These are phyloP conservation scores for Ailanthus altissimus DNA, from an alignment of 345 rosid genomes.

Conservation along the genomic window DNA sequence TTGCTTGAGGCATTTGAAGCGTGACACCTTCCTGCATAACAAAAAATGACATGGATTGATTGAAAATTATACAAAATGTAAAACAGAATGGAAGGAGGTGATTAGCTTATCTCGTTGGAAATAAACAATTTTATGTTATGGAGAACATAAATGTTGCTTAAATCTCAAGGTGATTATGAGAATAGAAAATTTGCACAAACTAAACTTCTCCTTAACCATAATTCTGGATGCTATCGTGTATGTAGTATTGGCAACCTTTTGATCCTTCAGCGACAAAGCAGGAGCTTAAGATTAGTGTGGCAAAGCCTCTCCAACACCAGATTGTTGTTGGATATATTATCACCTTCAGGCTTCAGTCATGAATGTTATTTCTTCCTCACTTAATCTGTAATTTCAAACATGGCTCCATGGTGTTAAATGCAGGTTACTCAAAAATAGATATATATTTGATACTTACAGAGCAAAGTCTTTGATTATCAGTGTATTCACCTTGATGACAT, in stretches of 20 bases:
- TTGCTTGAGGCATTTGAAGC: too few species aligned
- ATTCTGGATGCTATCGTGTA: slow-evolving; percentile 35
- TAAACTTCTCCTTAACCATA: neutral
- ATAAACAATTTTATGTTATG: neutral
- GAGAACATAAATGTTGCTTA: neutral
- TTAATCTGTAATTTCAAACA: slow-evolving; percentile 31
- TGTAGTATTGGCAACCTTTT: slow-evolving; percentile 58
- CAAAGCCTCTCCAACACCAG: slow-evolving; percentile 53
- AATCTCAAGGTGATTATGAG: neutral
- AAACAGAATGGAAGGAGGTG: neutral
- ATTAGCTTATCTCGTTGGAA: neutral
- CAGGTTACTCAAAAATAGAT: neutral
- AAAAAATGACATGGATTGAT: neutral
- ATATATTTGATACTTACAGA: neutral
- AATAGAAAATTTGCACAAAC: neutral
- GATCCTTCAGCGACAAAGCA: slow-evolving; percentile 62
- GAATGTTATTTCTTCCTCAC: slow-evolving; percentile 46
- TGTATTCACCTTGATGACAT: slow-evolving; percentile 55
- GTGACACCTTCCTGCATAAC: slow-evolving; percentile 38
- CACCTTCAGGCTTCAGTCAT: slow-evolving; percentile 41
- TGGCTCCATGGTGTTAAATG: neutral
- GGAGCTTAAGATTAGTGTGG: slow-evolving; percentile 52
- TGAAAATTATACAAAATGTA: neutral
- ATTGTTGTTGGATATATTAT: slow-evolving; percentile 37
- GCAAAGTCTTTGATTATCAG: neutral